phyloP scores from a whole-genome alignment of 345 rosid genomes.

The Moringa oleifera region DNA sequence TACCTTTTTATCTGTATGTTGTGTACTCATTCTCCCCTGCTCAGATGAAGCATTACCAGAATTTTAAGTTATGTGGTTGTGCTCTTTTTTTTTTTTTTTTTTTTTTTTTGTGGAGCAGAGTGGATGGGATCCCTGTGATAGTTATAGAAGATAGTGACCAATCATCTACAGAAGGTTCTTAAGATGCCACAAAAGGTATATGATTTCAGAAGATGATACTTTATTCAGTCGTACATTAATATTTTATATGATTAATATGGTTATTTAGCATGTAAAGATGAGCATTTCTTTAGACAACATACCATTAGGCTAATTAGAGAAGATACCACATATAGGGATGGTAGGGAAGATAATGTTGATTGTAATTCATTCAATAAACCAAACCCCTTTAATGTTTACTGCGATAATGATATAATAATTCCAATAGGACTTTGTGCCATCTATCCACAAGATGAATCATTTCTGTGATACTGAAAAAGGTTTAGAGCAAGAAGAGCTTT shows the following conservation, averaged over 20 bases:
- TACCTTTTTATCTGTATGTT: not conserved
- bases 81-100: no score
- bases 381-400: no score
- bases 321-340: not conserved
- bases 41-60: not conserved
- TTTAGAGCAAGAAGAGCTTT: not conserved
- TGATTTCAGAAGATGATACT: not conserved
- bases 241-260: not conserved
- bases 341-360: no score
- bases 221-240: not conserved
- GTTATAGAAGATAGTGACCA: not conserved
- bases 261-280: not conserved
- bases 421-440: no score
- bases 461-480: not conserved
- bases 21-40: not conserved
- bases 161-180: no score
- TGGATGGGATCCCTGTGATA: no score
- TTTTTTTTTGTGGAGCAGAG: conserved; percentile 9
- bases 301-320: not conserved
- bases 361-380: no score
- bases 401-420: no score
- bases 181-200: conserved; percentile 10
- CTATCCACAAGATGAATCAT: not conserved
- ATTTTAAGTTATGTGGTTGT: not conserved
- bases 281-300: not conserved